Evolutionary conservation across 1,284 basidiomycete genomes (phyloP), one percentile per base, ranked within the genome.

Genomic region (Moniliella sp.): DNA sequence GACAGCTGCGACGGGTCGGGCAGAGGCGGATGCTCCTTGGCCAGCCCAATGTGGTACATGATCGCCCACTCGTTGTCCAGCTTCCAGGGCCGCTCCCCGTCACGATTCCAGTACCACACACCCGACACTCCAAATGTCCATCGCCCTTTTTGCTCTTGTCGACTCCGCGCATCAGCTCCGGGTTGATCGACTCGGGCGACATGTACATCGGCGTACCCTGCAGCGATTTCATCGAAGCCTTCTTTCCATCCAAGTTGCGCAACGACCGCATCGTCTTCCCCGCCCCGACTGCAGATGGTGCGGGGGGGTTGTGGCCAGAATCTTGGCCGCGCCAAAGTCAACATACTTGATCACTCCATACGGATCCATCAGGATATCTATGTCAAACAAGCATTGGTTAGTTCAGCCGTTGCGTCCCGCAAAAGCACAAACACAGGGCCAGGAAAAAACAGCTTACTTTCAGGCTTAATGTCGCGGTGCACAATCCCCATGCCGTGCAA

Each of bases 171-270:
- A 52, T 37, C 12, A 52, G 37, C 13, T 61, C 62, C 11, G 76
- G 73, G 64, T 93, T 84, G 67, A 99, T 97, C 30, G 94, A 76
- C 59, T 99, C 91, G 1, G 91, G 91, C 7, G 83, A 88, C 80
- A 99, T 93, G 64, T 97, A 99, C 88, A 97, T 97, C 0, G 91
- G 91, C 12, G 91, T 99, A 9, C 91, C 91, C 2, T 88, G 93
- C 34, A 57, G 31, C 31, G 41, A 45, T 8, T 79, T 79, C 61
- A 78, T 79, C 15, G 62, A 64, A 2, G 57, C 64, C 1, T 56
- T 50, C n/a, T n/a, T 23, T 23, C 21, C 21, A n/a, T 23, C 21
- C 21, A n/a, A n/a, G n/a, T n/a, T n/a, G n/a, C n/a, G n/a, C n/a
- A n/a, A n/a, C 0, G 43, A 42, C 7, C 46, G 45, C 14, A 29